Evolutionary conservation across 768 basidiomycete genomes (phyloP), one percentile per base, ranked within the genome.

Genomic region (Fistulinella prunicolor): DNA sequence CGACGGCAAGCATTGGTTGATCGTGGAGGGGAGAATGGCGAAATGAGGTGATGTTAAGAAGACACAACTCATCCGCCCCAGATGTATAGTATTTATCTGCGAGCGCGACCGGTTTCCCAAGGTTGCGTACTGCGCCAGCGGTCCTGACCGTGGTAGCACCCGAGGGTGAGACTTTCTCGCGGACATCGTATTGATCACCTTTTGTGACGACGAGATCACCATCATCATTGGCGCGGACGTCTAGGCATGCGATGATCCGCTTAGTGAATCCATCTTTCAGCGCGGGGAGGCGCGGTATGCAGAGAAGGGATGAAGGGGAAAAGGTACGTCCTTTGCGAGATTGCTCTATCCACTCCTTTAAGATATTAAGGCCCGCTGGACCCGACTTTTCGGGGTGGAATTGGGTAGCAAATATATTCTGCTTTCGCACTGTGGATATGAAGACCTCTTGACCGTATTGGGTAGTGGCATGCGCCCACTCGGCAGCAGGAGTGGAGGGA

Each of bases 351-450:
- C 96, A 98, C 20, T 80, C 70, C 49, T 81, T 78, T 38, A 98
- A 73, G 34, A 97, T 77, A 22, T 77, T 73, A 23, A 98, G 79
- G 13, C 96, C 96, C 0, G 93, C 89, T 24, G 72, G 68, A 17
- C 96, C 95, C 0, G 92, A 94, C 70, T 99, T 99, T 70, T 99
- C 96, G 17, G 96, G 96, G 69, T 99, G 96, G 70, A 97, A 98
- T 65, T 99, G 96, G 14, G 86, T 87, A 20, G 81, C 95, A 62
- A 94, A 95, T 46, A 97, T 79, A 65, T 92, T 95, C 34, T 78
- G 82, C 57, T 80, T 83, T 59, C 82, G 84, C 17, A 98, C 82
- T 9, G 83, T 79, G 22, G 95, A 89, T 49, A 96, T 74, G 68
- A 97, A 98, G 19, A 88, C 68, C 69, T 98, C 92, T 49, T 81